A percentile compares a stretch with the other conserved stretches of the same genome.
phyloP scores from a whole-genome alignment of 1,284 basidiomycete genomes.

The Heimioporus retisporus region DNA sequence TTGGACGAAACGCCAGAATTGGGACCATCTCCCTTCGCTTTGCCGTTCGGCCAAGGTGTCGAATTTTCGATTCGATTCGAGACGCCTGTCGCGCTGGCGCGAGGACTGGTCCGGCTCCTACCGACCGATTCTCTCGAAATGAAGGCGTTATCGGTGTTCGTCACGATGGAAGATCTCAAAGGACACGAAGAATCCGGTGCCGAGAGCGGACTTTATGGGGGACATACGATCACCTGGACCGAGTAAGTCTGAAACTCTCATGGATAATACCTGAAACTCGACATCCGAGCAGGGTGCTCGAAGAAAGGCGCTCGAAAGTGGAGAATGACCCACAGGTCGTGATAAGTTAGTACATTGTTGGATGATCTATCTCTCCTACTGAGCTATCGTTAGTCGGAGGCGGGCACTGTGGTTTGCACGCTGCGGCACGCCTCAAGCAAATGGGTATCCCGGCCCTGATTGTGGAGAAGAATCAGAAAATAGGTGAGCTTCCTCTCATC shows the following conservation, averaged over 20 bases:
- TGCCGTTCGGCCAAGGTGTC: slow-evolving; percentile 12
- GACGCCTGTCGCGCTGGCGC: slow-evolving; percentile 11
- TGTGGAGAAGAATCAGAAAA: slow-evolving; percentile 12
- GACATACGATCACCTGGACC: slow-evolving; percentile 14
- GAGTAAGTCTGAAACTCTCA: slow-evolving; percentile 1
- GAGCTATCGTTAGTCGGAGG: slow-evolving; percentile 11
- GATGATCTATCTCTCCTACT: background rate
- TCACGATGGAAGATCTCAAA: slow-evolving; percentile 15
- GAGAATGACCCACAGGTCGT: slow-evolving; percentile 19
- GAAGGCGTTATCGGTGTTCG: slow-evolving; percentile 13
- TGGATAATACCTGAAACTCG: background rate
- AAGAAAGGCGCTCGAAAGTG: slow-evolving; percentile 9
- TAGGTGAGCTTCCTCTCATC: slow-evolving; percentile 4
- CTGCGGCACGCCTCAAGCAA: slow-evolving; percentile 16
- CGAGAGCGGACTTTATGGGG: slow-evolving; percentile 13
- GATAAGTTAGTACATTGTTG: slow-evolving; percentile 6
- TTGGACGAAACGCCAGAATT: slow-evolving; percentile 12
- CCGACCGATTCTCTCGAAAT: background rate
- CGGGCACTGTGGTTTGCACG: slow-evolving; percentile 13
- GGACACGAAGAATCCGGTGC: slow-evolving; percentile 8
- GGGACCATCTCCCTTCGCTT: background rate
- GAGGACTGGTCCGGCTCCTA: slow-evolving; percentile 4
- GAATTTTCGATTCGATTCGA: slow-evolving; percentile 16
- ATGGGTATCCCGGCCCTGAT: slow-evolving; percentile 15
- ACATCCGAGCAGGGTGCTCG: slow-evolving; percentile 10